phyloP scores from a whole-genome alignment of 164 flowering plant species.

The Tetracentron sinense region DNA sequence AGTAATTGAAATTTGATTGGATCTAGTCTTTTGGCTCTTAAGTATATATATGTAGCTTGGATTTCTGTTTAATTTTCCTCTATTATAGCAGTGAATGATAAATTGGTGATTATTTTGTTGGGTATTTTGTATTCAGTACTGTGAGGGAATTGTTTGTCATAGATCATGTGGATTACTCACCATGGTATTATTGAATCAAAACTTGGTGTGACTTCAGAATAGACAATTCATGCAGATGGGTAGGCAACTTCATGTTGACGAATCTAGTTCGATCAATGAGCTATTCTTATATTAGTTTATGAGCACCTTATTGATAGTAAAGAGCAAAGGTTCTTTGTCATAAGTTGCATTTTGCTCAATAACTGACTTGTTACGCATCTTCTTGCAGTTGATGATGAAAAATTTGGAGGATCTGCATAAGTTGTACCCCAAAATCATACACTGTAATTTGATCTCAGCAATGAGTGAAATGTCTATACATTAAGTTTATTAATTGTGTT shows the following conservation, averaged over 20 bases:
- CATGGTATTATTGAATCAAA: too few relatives aligned
- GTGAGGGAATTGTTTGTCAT: too few relatives aligned
- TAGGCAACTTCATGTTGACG: slow-evolving; percentile 31
- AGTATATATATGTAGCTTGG: too few relatives aligned
- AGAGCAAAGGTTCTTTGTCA: neutral
- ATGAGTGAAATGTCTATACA: slow-evolving; percentile 31
- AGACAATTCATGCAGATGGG: slow-evolving; percentile 21
- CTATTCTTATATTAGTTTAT: slow-evolving; percentile 25
- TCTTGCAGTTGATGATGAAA: slow-evolving; percentile 46
- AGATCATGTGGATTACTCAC: too few relatives aligned
- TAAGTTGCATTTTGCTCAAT: neutral
- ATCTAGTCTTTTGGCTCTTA: too few relatives aligned
- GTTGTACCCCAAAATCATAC: slow-evolving; percentile 49
- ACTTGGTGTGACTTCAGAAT: slow-evolving; percentile 13
- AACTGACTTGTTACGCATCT: neutral
- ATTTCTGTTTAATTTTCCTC: too few relatives aligned
- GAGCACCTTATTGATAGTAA: neutral
- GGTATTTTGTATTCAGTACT: too few relatives aligned
- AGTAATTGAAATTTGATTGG: too few relatives aligned
- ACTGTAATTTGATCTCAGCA: slow-evolving; percentile 24
- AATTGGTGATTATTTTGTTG: too few relatives aligned
- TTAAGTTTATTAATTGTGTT: slow-evolving; percentile 35
- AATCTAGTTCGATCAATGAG: slow-evolving; percentile 41
- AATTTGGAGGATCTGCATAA: slow-evolving; percentile 57
- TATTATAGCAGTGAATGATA: too few relatives aligned